phyloP scores from a whole-genome alignment of 352 stramenopile genomes.

The Thraustochytrium striatum region DNA sequence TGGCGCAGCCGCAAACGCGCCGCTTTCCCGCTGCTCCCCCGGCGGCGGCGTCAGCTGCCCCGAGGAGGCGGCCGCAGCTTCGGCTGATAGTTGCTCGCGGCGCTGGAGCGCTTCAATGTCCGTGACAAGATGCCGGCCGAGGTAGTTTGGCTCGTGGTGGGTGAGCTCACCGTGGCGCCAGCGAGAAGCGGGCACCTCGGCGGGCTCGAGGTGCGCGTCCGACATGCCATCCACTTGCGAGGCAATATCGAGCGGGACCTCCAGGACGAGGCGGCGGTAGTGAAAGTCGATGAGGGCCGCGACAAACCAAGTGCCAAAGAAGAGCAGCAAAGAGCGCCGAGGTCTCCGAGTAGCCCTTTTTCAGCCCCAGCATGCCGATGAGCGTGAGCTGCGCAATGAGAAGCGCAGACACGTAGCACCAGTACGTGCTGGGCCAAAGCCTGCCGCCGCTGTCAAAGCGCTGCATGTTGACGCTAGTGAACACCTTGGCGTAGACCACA shows the following conservation, averaged over 20 bases:
- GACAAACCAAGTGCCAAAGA: conserved; percentile 31
- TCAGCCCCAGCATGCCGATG: conserved; percentile 34
- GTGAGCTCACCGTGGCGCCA: conserved; percentile 41
- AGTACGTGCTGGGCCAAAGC: conserved; percentile 39
- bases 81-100: not conserved
- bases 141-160: conserved; percentile 24
- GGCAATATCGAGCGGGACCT: conserved; percentile 31
- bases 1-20: not conserved
- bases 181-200: not conserved
- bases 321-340: conserved; percentile 23
- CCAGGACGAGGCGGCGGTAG: conserved; percentile 2
- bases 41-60: not conserved
- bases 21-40: not conserved
- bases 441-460: conserved; percentile 37
- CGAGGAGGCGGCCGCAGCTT: not conserved
- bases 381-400: conserved; percentile 43
- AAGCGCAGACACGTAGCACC: conserved; percentile 40
- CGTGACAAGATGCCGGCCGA: not conserved
- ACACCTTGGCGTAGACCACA: conserved; percentile 33
- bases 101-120: not conserved
- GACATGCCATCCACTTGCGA: conserved; percentile 25
- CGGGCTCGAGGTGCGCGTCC: conserved; percentile 3
- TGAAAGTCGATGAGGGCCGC: conserved; percentile 42
- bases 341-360: not conserved
- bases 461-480: conserved; percentile 43